phyloP scores from a whole-genome alignment of 2,329 filamentous ascomycete species.

The Colletotrichum orchidophilum region DNA sequence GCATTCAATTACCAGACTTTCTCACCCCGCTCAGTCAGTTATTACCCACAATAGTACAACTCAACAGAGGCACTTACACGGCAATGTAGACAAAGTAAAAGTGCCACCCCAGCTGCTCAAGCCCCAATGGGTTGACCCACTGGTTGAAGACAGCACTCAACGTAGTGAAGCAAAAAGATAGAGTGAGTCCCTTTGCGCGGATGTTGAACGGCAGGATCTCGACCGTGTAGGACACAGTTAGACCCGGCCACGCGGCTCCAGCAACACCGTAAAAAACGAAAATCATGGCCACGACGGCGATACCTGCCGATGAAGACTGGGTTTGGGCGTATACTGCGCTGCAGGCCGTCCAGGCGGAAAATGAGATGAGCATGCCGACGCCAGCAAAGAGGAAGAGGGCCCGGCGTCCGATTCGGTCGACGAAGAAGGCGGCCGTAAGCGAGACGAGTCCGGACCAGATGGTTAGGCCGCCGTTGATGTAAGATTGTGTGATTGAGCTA shows the following conservation, averaged over 20 bases:
- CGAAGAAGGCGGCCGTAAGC: slow-evolving; percentile 38
- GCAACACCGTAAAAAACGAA: slow-evolving; percentile 33
- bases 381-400: slow-evolving; percentile 34
- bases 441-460: slow-evolving; percentile 42
- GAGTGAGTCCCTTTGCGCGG: slow-evolving; percentile 32
- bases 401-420: slow-evolving; percentile 42
- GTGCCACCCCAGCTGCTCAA: slow-evolving; percentile 52
- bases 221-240: slow-evolving; percentile 52
- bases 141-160: slow-evolving; percentile 48
- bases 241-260: slow-evolving; percentile 50
- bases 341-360: slow-evolving; percentile 39
- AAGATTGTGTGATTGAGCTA: slow-evolving; percentile 20
- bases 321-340: slow-evolving; percentile 27
- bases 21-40: neutral
- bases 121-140: slow-evolving; percentile 53
- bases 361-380: slow-evolving; percentile 40
- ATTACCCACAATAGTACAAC: neutral
- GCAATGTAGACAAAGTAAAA: slow-evolving; percentile 55
- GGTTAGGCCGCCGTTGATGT: slow-evolving; percentile 34
- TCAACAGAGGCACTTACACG: slow-evolving; percentile 22
- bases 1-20: slow-evolving; percentile 40
- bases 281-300: slow-evolving; percentile 33
- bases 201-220: slow-evolving; percentile 26
- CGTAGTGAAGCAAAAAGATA: slow-evolving; percentile 35
- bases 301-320: slow-evolving; percentile 8